Percentiles rank a stretch among this genome's conserved stretches.
phyloP scores from a whole-genome alignment of 2,329 filamentous ascomycete genomes.

The Colletotrichum melonis region DNA sequence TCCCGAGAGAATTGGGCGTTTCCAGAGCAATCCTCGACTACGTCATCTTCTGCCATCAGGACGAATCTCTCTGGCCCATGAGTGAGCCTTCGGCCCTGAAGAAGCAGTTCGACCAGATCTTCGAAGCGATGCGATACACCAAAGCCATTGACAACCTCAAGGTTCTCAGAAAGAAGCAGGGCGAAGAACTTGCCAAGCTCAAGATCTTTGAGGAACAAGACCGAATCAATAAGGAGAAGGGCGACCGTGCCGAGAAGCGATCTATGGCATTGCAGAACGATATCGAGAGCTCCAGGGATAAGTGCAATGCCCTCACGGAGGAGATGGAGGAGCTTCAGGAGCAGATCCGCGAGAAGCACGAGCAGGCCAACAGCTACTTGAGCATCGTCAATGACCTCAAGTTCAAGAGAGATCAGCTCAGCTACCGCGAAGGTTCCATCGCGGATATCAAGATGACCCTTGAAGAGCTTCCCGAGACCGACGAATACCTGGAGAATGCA shows the following conservation, averaged over 20 bases:
- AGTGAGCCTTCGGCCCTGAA: conserved; percentile 88
- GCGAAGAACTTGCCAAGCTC: conserved; percentile 77
- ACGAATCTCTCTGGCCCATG: conserved; percentile 97
- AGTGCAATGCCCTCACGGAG: conserved; percentile 67
- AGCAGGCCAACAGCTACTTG: conserved; percentile 79
- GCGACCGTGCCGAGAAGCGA: conserved; percentile 76
- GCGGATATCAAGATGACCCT: conserved; percentile 78
- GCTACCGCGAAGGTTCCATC: conserved; percentile 77
- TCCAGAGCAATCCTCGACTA: conserved; percentile 90
- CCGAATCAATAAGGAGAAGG: conserved; percentile 87
- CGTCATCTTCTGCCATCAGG: conserved; percentile 98
- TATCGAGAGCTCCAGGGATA: conserved; percentile 69
- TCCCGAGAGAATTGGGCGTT: conserved; percentile 89
- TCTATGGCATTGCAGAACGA: conserved; percentile 73
- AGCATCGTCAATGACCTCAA: conserved; percentile 80
- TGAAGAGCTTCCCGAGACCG: conserved; percentile 81
- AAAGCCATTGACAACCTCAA: conserved; percentile 98
- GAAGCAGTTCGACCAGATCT: conserved; percentile 97
- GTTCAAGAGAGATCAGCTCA: conserved; percentile 80
- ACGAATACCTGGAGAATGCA: conserved; percentile 78
- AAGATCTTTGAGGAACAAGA: conserved; percentile 82
- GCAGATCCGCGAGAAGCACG: conserved; percentile 74
- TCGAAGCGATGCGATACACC: conserved; percentile 96
- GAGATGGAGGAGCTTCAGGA: conserved; percentile 71
- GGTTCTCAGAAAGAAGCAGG: conserved; percentile 83